Conservation (phyloP, 2,329 filamentous ascomycete genomes). For the Xylaria sp. region DNA sequence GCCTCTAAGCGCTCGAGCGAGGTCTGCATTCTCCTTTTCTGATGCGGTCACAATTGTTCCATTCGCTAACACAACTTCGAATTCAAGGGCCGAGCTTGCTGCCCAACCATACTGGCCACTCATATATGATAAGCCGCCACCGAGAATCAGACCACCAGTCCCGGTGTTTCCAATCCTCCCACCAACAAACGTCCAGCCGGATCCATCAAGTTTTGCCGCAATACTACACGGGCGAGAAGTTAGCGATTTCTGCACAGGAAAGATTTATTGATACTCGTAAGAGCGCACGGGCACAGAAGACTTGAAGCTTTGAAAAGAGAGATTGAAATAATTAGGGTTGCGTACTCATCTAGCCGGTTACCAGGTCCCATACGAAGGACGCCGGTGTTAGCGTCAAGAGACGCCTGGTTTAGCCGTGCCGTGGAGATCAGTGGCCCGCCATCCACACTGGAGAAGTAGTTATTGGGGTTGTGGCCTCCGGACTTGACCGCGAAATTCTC, state of each 20-base stretch:
- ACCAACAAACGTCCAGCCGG: slow-evolving; percentile 48
- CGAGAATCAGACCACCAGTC: slow-evolving; percentile 56
- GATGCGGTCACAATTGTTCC: slow-evolving; percentile 55
- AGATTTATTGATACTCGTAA: background rate
- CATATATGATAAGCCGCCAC: slow-evolving; percentile 60
- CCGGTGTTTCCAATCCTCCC: slow-evolving; percentile 52
- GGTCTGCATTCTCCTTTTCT: slow-evolving; percentile 49
- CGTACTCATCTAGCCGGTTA: slow-evolving; percentile 47
- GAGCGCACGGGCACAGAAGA: background rate
- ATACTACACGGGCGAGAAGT: slow-evolving; percentile 33
- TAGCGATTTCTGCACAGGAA: background rate
- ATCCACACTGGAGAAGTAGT: slow-evolving; percentile 56
- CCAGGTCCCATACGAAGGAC: slow-evolving; percentile 53
- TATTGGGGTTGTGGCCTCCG: slow-evolving; percentile 63
- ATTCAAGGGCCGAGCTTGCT: slow-evolving; percentile 55
- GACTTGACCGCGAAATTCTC: slow-evolving; percentile 60
- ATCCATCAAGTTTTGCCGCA: slow-evolving; percentile 47
- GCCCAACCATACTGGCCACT: slow-evolving; percentile 57
- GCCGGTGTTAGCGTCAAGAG: slow-evolving; percentile 45
- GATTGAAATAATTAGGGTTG: background rate
- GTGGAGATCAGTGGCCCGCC: slow-evolving; percentile 57
- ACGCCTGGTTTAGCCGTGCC: slow-evolving; percentile 48
- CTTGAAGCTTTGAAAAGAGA: background rate
- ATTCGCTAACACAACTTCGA: slow-evolving; percentile 58
- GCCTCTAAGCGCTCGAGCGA: slow-evolving; percentile 59